These are phyloP conservation scores for Petunia secreta DNA, from an alignment of 257 asterid species.

Conservation along the genomic window DNA sequence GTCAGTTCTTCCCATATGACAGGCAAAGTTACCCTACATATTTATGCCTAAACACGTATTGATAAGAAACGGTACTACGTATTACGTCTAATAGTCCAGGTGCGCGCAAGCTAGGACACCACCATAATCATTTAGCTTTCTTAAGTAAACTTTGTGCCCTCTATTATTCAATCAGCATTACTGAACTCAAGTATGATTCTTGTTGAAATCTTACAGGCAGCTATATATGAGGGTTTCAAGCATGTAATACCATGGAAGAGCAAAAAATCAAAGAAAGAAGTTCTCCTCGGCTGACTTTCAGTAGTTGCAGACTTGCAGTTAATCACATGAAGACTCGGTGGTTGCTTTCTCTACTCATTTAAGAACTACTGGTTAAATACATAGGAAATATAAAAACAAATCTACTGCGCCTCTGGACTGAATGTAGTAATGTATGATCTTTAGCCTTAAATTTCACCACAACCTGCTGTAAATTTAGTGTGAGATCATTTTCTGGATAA, in stretches of 20 bases:
- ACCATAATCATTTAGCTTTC: background rate
- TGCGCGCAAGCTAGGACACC: background rate
- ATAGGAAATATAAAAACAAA: constrained; percentile 9
- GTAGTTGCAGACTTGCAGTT: background rate
- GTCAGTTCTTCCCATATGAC: background rate
- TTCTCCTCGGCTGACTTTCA: background rate
- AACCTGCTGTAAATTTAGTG: constrained; percentile 10
- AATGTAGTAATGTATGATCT: background rate
- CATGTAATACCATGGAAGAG: constrained; percentile 68
- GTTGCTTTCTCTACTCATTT: background rate
- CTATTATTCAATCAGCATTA: background rate
- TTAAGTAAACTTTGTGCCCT: background rate
- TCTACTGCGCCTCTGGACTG: background rate
- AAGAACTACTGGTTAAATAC: constrained; percentile 12
- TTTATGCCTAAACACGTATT: background rate
- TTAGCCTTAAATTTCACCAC: background rate
- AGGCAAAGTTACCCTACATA: background rate
- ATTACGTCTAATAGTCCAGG: background rate
- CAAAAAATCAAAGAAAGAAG: constrained; percentile 47
- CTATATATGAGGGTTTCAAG: constrained; percentile 63
- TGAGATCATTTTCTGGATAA: constrained; percentile 3
- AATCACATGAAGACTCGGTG: background rate
- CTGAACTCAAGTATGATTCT: background rate
- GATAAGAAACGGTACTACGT: background rate
- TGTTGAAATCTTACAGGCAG: constrained; percentile 44